Evolutionary conservation across 305 asterid species (phyloP).

Genomic region (Striga hermonthica): DNA sequence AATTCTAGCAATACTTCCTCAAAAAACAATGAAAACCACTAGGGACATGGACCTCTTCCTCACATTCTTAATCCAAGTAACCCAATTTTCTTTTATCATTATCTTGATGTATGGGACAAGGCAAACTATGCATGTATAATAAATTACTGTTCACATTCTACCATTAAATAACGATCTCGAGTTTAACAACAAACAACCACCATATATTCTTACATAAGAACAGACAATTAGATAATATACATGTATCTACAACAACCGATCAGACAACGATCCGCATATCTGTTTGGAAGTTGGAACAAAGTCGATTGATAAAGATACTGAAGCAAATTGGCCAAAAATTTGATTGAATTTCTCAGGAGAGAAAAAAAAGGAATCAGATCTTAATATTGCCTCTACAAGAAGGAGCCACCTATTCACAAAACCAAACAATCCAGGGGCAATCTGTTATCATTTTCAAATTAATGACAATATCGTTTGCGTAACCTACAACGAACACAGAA

Average conservation of each 20-base stretch:
- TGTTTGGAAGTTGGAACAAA: neutral
- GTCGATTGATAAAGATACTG: slow-evolving; percentile 15
- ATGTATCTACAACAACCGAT: neutral
- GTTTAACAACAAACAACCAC: neutral
- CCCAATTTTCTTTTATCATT: neutral
- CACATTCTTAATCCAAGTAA: slow-evolving; percentile 12
- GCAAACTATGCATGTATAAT: slow-evolving; percentile 6
- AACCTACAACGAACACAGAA: neutral
- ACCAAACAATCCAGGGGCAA: neutral
- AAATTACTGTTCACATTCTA: slow-evolving; percentile 1
- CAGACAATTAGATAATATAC: neutral
- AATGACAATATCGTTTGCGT: neutral
- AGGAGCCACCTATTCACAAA: slow-evolving; percentile 5
- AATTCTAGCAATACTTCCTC: neutral
- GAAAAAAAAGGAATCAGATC: neutral
- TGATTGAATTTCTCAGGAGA: neutral
- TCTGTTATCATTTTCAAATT: neutral
- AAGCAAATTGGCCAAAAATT: neutral
- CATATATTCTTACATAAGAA: neutral
- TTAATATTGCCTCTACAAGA: slow-evolving; percentile 4
- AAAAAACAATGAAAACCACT: neutral
- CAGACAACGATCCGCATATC: slow-evolving; percentile 27
- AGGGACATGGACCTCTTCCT: slow-evolving; percentile 9
- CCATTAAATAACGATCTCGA: neutral
- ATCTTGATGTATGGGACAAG: slow-evolving; percentile 14